A percentile compares a stretch with the other conserved stretches of the same genome.
Evolutionary conservation across 2,329 filamentous ascomycete genomes (phyloP).

Genomic region (Fusarium sp.): DNA sequence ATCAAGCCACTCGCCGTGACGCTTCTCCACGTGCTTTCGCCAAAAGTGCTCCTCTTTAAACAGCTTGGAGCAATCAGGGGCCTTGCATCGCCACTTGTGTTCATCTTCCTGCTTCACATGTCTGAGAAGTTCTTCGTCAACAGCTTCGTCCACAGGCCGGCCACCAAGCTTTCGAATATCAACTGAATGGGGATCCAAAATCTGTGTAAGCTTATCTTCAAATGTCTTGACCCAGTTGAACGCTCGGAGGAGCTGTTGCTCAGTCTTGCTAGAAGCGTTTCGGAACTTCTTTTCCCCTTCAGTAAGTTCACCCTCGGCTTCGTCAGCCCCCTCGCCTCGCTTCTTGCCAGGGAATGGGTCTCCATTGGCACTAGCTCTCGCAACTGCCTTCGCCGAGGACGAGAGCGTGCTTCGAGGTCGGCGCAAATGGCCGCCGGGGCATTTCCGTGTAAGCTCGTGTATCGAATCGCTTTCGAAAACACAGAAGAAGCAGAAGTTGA

Average conservation of each 20-base stretch:
- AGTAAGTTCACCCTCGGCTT: conserved; percentile 61
- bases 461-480: conserved; percentile 98
- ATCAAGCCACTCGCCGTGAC: conserved; percentile 89
- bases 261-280: conserved; percentile 77
- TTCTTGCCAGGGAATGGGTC: conserved; percentile 88
- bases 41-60: conserved; percentile 99
- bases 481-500: conserved; percentile 99
- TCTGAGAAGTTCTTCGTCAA: conserved; percentile 87
- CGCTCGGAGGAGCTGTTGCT: conserved; percentile 91
- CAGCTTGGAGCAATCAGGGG: conserved; percentile 93
- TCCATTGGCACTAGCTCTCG: conserved; percentile 83
- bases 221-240: conserved; percentile 99
- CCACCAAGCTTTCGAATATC: conserved; percentile 93
- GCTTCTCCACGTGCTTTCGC: conserved; percentile 97
- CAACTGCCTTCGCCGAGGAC: conserved; percentile 83
- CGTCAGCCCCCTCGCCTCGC: conserved; percentile 71
- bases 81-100: conserved; percentile 95
- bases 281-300: conserved; percentile 78
- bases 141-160: conserved; percentile 83
- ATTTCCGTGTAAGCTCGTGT: conserved; percentile 95
- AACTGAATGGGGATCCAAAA: conserved; percentile 87
- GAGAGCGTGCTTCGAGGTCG: conserved; percentile 88
- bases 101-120: conserved; percentile 98
- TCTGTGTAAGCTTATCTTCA: conserved; percentile 93
- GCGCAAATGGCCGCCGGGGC: conserved; percentile 95